These are phyloP conservation scores for Hypoxylon subgilvum DNA, from an alignment of 495 filamentous ascomycete genomes.

Conservation along the genomic window DNA sequence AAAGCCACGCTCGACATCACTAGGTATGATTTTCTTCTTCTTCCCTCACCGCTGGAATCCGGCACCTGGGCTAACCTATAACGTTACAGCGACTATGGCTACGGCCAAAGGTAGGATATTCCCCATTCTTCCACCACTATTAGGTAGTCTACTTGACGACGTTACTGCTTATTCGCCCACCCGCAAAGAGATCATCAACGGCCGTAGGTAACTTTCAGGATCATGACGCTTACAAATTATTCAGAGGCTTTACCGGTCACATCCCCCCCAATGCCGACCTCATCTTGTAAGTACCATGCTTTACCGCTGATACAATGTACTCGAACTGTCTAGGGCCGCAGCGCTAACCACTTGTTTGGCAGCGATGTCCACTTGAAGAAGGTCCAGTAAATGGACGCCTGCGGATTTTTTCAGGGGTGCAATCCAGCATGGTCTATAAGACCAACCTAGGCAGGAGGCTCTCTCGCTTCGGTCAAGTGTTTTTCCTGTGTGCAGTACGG, in stretches of 20 bases:
- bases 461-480: slow-evolving; percentile 26
- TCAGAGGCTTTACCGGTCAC: slow-evolving; percentile 69
- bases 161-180: background rate
- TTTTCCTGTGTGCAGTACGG: slow-evolving; percentile 20
- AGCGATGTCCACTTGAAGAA: slow-evolving; percentile 61
- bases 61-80: slow-evolving; percentile 25
- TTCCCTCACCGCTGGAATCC: background rate
- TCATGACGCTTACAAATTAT: slow-evolving; percentile 34
- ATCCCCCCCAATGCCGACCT: slow-evolving; percentile 62
- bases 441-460: slow-evolving; percentile 18
- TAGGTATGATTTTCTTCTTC: slow-evolving; percentile 59
- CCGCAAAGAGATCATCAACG: too few relatives aligned
- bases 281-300: slow-evolving; percentile 57
- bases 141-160: background rate
- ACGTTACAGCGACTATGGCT: slow-evolving; percentile 71
- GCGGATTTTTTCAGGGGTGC: background rate
- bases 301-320: background rate
- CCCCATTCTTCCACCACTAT: background rate
- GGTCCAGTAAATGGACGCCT: slow-evolving; percentile 43
- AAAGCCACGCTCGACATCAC: slow-evolving; percentile 78
- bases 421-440: slow-evolving; percentile 9
- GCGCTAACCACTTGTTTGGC: slow-evolving; percentile 13
- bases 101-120: slow-evolving; percentile 69
- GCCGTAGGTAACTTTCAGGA: slow-evolving; percentile 5
- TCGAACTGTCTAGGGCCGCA: background rate